Base-by-base conservation (phyloP, 2,329 filamentous ascomycete species). In the Aspergillus pseudoterreus region DNA sequence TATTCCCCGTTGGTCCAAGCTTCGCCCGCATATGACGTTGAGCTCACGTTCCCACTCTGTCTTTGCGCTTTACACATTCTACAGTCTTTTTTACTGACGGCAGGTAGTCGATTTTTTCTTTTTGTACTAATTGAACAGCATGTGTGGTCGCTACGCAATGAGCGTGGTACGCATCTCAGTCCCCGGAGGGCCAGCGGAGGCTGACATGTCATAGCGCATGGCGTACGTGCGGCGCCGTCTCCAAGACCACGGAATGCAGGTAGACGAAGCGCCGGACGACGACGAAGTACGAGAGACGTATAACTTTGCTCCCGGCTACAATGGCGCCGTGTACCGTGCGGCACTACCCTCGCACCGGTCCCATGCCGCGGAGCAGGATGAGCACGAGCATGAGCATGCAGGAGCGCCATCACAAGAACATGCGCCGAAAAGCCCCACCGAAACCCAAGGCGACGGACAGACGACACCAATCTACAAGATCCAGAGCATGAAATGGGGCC, bases 401-500 rank as follows among this genome's bases (percentile, higher is more conserved):
- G 43, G 27, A 39, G 50, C 32, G 22, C 21, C 49, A 14, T 47
- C 9, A 11, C 43, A 46, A 39, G 55, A 47, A 9, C 45, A 60
- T 41, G 49, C 47, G 50, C 54, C 32, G 53, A 64, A 46, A 22
- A 6, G 15, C 39, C 15, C 15, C 19, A 42, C 8, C 2, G 14
- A 42, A 12, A 19, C 39, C 5, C 39, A 19, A 14, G 15, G 12
- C 27, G 62, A 6, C 39, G 17, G 17, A 21, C 39, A 74, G 52
- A 78, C 78, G 9, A 83, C 74, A 59, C 45, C 24, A 1, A 45
- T 12, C 2, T 96, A 95, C 75, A 92, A 88, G 69, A 76, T 99
- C 8, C 91, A 96, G 68, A 80, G 85, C 2, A 97, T 97, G 88
- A 92, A 90, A 79, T 99, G 94, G 94, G 94, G 92, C 0, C 79